phyloP scores from a whole-genome alignment of 257 asterid genomes.

The Nicotiana otophora region DNA sequence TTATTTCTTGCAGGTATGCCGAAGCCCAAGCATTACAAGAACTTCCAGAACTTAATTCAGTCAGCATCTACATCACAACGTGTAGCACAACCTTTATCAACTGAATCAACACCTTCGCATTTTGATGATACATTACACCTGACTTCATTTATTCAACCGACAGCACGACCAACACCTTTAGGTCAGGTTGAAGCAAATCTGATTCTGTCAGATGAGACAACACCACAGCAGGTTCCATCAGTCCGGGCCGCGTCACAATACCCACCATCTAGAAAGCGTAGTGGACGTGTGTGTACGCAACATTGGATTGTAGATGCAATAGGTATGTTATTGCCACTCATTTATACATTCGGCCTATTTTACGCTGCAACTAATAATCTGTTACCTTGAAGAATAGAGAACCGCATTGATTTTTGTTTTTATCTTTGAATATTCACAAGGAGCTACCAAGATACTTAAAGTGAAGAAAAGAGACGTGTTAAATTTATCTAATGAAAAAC shows the following conservation, averaged over 20 bases:
- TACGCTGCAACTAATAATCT: too few species aligned
- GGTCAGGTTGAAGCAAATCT: not conserved
- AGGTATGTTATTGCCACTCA: too few species aligned
- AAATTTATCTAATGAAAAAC: too few species aligned
- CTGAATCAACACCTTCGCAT: not conserved
- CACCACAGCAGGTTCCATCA: not conserved
- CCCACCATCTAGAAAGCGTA: not conserved
- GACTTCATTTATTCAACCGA: not conserved
- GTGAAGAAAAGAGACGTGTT: too few species aligned
- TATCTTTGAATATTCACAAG: too few species aligned
- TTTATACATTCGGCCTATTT: too few species aligned
- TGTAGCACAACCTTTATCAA: not conserved
- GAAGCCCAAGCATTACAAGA: not conserved
- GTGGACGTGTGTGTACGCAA: not conserved
- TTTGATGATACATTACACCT: not conserved
- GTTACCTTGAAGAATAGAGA: too few species aligned
- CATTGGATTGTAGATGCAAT: not conserved
- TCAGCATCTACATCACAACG: not conserved
- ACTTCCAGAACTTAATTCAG: not conserved
- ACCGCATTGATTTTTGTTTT: too few species aligned
- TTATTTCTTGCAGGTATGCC: not conserved
- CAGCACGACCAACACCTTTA: not conserved
- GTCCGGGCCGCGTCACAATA: too few species aligned
- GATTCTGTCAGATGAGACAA: not conserved
- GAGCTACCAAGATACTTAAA: too few species aligned